phyloP scores from a whole-genome alignment of 441 rosid genomes.

The Aleurites moluccanus region DNA sequence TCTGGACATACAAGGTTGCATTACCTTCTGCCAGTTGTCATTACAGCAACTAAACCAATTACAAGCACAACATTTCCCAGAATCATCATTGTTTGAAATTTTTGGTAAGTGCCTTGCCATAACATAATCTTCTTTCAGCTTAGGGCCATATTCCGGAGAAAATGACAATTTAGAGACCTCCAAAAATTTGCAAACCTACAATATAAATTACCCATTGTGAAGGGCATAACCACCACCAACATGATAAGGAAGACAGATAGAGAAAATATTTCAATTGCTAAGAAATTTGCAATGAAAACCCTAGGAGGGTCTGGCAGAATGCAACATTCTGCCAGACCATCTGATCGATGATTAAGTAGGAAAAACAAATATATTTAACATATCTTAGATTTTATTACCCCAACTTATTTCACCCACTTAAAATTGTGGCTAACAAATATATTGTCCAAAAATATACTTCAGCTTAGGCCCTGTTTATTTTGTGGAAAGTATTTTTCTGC shows the following conservation, averaged over 20 bases:
- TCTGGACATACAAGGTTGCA: conserved; percentile 16
- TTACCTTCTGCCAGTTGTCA: conserved; percentile 99
- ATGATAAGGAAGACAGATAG: neutral
- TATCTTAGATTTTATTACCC: neutral
- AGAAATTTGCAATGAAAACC: neutral
- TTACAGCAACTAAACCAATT: conserved; percentile 85
- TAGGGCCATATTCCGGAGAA: conserved; percentile 94
- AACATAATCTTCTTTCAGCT: conserved; percentile 93
- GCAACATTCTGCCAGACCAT: neutral
- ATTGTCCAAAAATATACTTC: neutral
- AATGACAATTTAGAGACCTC: conserved; percentile 98
- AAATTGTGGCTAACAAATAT: neutral
- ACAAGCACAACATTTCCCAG: conserved; percentile 72
- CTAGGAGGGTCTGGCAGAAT: neutral
- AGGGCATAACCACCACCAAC: conserved; percentile 24
- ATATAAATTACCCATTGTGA: conserved; percentile 27
- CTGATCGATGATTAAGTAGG: neutral
- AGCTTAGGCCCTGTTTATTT: too few species aligned
- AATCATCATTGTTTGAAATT: conserved; percentile 58
- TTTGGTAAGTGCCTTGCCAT: conserved; percentile 94
- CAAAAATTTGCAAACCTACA: conserved; percentile 97
- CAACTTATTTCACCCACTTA: neutral
- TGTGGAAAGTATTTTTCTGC: too few species aligned
- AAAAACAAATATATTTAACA: neutral
- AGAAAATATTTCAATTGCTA: neutral